Conservation (phyloP, 2,329 filamentous ascomycete genomes). For the Cytospora piceicola region DNA sequence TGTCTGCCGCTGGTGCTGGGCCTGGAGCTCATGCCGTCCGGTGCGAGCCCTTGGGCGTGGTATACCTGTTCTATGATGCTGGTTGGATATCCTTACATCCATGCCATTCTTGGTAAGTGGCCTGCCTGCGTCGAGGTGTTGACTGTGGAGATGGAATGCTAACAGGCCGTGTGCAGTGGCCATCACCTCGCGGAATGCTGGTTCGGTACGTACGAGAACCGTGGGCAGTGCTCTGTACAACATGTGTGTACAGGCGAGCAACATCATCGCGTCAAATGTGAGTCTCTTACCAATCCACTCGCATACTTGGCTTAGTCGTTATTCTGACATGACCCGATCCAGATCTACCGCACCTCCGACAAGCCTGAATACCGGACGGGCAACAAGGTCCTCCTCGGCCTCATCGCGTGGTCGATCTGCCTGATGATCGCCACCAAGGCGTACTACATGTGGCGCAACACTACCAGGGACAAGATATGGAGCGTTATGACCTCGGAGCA, state of each 20-base stretch:
- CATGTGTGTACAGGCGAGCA: constrained; percentile 52
- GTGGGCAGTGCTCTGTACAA: constrained; percentile 67
- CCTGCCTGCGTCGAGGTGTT: accelerated
- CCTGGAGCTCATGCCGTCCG: constrained; percentile 45
- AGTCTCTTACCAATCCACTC: constrained; percentile 17
- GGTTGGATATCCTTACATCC: constrained; percentile 52
- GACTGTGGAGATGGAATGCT: background rate
- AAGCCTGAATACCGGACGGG: constrained; percentile 50
- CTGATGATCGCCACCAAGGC: constrained; percentile 38
- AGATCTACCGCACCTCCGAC: constrained; percentile 46
- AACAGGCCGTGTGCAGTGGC: constrained; percentile 48
- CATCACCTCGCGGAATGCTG: constrained; percentile 64
- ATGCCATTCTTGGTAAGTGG: constrained; percentile 39
- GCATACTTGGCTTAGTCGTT: background rate
- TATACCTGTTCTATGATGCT: constrained; percentile 51
- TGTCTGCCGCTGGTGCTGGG: constrained; percentile 55
- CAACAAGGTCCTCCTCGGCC: constrained; percentile 46
- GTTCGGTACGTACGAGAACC: constrained; percentile 64
- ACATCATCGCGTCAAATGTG: constrained; percentile 48
- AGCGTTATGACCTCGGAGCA: constrained; percentile 39
- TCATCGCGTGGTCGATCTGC: constrained; percentile 44
- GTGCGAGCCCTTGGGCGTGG: constrained; percentile 47
- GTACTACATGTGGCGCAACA: constrained; percentile 41
- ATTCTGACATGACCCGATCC: background rate
- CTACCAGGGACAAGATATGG: constrained; percentile 37